Base-by-base conservation (phyloP, 2,329 filamentous ascomycete species). In the Pseudonectria buxi region DNA sequence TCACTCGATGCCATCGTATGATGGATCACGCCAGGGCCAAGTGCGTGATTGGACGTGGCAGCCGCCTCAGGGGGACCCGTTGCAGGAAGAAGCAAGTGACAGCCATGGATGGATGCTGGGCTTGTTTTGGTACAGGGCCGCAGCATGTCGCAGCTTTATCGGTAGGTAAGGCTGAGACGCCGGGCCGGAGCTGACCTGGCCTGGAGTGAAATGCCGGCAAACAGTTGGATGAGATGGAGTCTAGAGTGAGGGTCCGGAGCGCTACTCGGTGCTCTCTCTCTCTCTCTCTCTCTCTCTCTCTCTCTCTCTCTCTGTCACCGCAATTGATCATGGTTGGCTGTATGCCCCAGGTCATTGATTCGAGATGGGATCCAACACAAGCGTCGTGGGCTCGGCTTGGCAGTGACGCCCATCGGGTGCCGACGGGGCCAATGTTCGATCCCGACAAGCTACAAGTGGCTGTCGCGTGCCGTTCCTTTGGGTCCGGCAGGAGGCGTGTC, bases 161-260 rank as follows among this genome's bases (percentile, higher is more conserved):
- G 38, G 38, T 39, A 42, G 49, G 42, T 45, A 52, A 51, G 49
- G 49, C 47, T 52, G 49, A 53, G 49, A 52, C 35, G 39, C 39
- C 34, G 36, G 41, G 38, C 47, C 36, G 35, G 39, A 41, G 32
- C 36, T 41, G 36, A 18, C 34, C 38, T 26, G 26, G 35, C 36
- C 24, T 33, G 32, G 35, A 35, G 33, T 32, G 35, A 47, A 41
- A 43, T 41, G 38, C 35, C 26, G 36, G 34, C 33, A 34, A 32
- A 28, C 37, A 30, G 33, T n/a, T 27, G n/a, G n/a, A n/a, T n/a
- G n/a, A n/a, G n/a, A n/a, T n/a, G n/a, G n/a, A n/a, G n/a, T n/a
- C n/a, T n/a, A n/a, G n/a, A n/a, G n/a, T n/a, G n/a, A n/a, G n/a
- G n/a, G n/a, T n/a, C n/a, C n/a, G n/a, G n/a, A n/a, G n/a, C n/a